Base-by-base conservation (phyloP, 2,329 filamentous ascomycete genomes). In the Intubia oerlemansii region DNA sequence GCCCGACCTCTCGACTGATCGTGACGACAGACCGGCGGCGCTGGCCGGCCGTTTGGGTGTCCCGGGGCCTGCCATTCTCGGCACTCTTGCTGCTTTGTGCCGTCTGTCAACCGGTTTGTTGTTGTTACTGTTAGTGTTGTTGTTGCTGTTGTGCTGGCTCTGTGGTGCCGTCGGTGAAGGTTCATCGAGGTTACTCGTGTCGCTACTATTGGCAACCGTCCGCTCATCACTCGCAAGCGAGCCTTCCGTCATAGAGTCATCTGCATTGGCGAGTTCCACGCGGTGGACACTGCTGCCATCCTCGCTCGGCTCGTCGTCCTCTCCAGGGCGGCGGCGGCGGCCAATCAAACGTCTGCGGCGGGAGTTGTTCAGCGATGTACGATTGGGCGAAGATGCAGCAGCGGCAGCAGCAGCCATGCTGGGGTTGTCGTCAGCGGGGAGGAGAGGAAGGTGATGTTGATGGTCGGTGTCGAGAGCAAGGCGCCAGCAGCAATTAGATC, bases 301-400 rank as follows among this genome's bases (percentile, higher is more conserved):
- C n/a, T n/a, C n/a, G n/a, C n/a, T n/a, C n/a, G n/a, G n/a, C n/a
- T n/a, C n/a, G n/a, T n/a, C 35, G 45, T 78, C 72, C 42, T 78
- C 71, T 48, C 71, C 69, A 39, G 69, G 60, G 41, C 71, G 66
- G 46, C 73, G 68, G 43, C 72, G 66, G 41, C 66, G 66, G 45
- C 68, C 67, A 48, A 75, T 63, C 41, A 67, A 4, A 6, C 18
- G 49, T 51, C 69, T 72, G 52, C 63, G 71, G 49, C 68, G 65
- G 44, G 66, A 41, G 17, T 31, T 29, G 27, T 19, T 30, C 17
- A 29, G 35, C 17, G 32, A 24, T 16, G 32, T 22, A 18, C 28
- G 27, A 23, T 29, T 31, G 28, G 27, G n/a, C 10, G 29, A 21
- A 14, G 34, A n/a, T n/a, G n/a, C 14, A 10, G 32, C 12, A 25